Base-by-base conservation (phyloP, 495 filamentous ascomycete species). In the Podospora sp. region DNA sequence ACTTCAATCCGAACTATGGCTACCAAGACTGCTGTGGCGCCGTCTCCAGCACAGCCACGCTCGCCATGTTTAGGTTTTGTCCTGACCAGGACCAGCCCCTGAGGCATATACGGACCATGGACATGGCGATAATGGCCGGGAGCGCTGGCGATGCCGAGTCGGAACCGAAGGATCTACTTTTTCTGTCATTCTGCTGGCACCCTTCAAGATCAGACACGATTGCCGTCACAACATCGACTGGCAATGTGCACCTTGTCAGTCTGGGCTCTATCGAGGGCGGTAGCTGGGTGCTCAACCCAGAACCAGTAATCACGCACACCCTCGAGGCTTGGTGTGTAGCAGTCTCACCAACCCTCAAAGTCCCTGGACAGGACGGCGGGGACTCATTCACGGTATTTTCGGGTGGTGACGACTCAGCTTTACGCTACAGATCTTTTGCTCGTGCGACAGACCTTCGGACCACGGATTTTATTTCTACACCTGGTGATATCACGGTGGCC, bases 121-220 rank as follows among this genome's bases (percentile, higher is more conserved):
- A 65, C 46, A 72, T 75, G 35, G 20, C 68, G 0, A 62, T 60
- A 4, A 65, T 76, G 69, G 68, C 68, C 2, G 55, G 62, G 14
- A 68, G 53, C 35, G 49, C 56, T 11, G 64, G 63, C 72, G 63
- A 72, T 50, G 67, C 76, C 9, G 66, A 78, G 25, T 69, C 84
- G 22, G 82, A 85, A 51, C 5, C 40, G 40, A 12, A 82, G 1
- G 83, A 83, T 5, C 80, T 86, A 11, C 81, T 96, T 4, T 85
- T 94, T 2, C 81, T 92, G 1, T 89, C 89, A 20, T 85, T 94
- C 40, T 82, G 85, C 20, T 97, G 91, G 88, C 83, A 89, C 62
- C 91, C 91, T 0, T 72, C 76, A 7, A 66, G 77, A 40, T 68
- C 69, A 1, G 71, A 78, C 51, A 71, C 76, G 60, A 79, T 90